phyloP scores from a whole-genome alignment of 1,139 yeast genomes.

The Maudiozyma humilis region DNA sequence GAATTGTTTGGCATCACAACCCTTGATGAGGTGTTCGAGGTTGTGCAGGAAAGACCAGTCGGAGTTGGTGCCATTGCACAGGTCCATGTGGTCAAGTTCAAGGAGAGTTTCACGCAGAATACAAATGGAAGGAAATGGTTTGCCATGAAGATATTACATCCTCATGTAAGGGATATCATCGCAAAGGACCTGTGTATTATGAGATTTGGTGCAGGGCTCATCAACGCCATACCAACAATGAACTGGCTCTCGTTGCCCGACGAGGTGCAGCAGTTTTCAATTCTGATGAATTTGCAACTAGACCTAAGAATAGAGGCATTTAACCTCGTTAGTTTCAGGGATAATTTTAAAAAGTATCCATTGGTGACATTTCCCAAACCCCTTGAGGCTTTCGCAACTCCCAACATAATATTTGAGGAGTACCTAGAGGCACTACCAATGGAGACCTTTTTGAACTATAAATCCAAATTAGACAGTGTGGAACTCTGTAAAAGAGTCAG shows the following conservation, averaged over 20 bases:
- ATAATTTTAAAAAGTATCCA: constrained; percentile 37
- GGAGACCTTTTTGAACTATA: constrained; percentile 48
- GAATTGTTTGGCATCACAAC: constrained; percentile 51
- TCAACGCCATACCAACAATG: constrained; percentile 78
- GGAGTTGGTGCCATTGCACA: constrained; percentile 99
- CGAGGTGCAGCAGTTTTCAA: constrained; percentile 81
- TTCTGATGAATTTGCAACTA: constrained; percentile 79
- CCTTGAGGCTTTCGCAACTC: constrained; percentile 61
- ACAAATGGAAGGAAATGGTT: constrained; percentile 42
- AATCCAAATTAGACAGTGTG: constrained; percentile 32
- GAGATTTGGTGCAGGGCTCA: constrained; percentile 63
- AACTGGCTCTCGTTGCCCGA: constrained; percentile 95
- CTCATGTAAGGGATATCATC: constrained; percentile 64
- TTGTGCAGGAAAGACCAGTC: constrained; percentile 63
- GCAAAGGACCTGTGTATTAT: constrained; percentile 77
- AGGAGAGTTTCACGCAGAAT: constrained; percentile 7
- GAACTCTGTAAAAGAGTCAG: constrained; percentile 65
- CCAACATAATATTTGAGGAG: constrained; percentile 79
- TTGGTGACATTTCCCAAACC: constrained; percentile 70
- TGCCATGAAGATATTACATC: constrained; percentile 90
- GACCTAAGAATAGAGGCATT: constrained; percentile 85
- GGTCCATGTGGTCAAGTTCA: constrained; percentile 71
- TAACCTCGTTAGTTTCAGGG: constrained; percentile 58
- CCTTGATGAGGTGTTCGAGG: constrained; percentile 68
- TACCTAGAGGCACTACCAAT: constrained; percentile 76